Evolutionary conservation across 2,329 filamentous ascomycete genomes (phyloP), one percentile per base, ranked within the genome.

Genomic region (Sporothrix mexicana): DNA sequence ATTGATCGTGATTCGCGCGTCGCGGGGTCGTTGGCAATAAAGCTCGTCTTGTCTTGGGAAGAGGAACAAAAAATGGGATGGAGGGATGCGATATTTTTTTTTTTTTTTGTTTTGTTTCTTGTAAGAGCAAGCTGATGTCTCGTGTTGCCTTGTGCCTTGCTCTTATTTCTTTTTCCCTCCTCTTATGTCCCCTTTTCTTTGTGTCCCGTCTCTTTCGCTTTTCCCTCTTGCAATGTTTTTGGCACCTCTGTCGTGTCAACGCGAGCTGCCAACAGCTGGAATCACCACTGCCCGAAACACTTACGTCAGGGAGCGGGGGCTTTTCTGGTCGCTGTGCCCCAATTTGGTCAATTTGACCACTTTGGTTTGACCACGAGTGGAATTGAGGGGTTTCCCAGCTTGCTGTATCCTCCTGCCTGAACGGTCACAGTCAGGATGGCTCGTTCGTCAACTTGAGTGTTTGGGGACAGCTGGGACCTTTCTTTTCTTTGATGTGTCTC

Each of bases 81-180:
- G 41, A 23, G 62, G 17, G 41, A 45, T 74, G 73, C 66, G 70
- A 74, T 74, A 70, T 74, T 74, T 73, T 67, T 67, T 68, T 45
- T 66, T 25, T 62, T 71, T 71, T 45, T 43, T 12, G 25, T 41
- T 47, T 17, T 49, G 20, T 47, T 20, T 20, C 9, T 20, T 67
- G 25, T 43, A 17, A 13, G 23, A 51, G 62, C 41, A 23, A 9
- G 62, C 43, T 47, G 25, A n/a, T 17, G 61, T 47, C 61, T 66
- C 61, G 25, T 23, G 25, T 41, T 5, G 47, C 47, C 25, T 43
- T 10, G 45, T 68, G 30, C 30, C 30, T 36, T 36, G 30, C 66
- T 36, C 45, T 51, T 67, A 10, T 51, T 45, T 25, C 13, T 13
- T 49, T 20, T 51, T 36, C 8, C 43, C 23, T 49, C 20, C 30